Base-by-base conservation (phyloP, 1,139 yeast species). In the Lodderomyces pseudojiufengensis region DNA sequence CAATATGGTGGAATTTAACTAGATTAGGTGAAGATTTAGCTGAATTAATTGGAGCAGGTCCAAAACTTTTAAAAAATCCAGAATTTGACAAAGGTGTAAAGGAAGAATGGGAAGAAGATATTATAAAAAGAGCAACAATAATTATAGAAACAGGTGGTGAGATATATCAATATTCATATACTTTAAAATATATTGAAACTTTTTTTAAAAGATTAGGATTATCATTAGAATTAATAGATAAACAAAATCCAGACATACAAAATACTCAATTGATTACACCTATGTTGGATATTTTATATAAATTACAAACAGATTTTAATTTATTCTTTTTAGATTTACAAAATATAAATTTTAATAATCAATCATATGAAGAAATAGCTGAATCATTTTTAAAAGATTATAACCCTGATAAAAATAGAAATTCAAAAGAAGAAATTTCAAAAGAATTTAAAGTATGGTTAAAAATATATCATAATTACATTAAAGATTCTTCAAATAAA, bases 1-100 rank as follows among this genome's bases (percentile, higher is more conserved):
- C 92, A 0, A 79, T 92, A 33, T 88, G 96, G 95, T 92, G 96
- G 95, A 92, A 90, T 55, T 65, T 92, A 54, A 78, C 87, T 1
- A 75, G 94, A 44, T 65, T 90, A 16, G 97, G 95, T 2, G 96
- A 92, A 54, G 79, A 84, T 40, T 55, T 90, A 46, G 92, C 88
- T 0, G 90, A 85, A 51, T 67, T 90, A 13, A 64, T 90, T 20
- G 96, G 95, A 4, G 80, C 83, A 3, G 87, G 83, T 1, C 59
- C 70, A 7, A 64, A 63, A 11, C 48, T 73, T 11, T 54, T 80
- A 3, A 70, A 75, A 25, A 69, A 73, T 34, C 55, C 61, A 1
- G 48, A 50, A 8, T 61, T 63, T 31, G 46, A 56, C 9, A 54
- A 60, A 4, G 70, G 57, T 9, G 51, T 76, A 9, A 63, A 65